These are phyloP conservation scores for Kodamaea alishanica DNA, from an alignment of 1,139 yeast species.

Conservation along the genomic window DNA sequence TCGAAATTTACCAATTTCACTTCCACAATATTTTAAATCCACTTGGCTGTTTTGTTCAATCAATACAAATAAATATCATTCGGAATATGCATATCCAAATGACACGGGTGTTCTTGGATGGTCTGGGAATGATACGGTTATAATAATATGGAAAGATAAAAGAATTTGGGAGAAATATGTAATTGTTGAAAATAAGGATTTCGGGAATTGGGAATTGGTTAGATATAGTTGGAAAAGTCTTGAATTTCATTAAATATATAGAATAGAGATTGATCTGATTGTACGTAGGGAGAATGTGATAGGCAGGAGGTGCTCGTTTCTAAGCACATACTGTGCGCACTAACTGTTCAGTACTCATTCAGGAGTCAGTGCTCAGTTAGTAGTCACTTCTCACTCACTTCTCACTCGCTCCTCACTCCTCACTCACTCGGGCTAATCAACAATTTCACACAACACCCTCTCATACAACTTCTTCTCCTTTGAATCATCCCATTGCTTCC, in stretches of 20 bases:
- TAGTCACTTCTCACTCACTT: no score
- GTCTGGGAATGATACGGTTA: conserved; percentile 64
- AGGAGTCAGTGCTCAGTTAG: no score
- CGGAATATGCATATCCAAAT: conserved; percentile 24
- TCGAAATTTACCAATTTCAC: conserved; percentile 50
- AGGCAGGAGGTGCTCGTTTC: no score
- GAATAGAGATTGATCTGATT: no score
- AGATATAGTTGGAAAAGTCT: conserved; percentile 79
- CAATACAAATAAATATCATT: conserved; percentile 52
- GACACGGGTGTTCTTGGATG: conserved; percentile 75
- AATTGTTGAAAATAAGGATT: conserved; percentile 43
- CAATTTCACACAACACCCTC: conserved; percentile 38
- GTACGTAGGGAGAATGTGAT: no score
- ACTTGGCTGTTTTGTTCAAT: conserved; percentile 87
- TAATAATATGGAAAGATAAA: conserved; percentile 67
- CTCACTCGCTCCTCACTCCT: no score
- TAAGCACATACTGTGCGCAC: no score
- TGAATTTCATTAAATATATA: conserved; percentile 21
- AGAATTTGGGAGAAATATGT: conserved; percentile 85
- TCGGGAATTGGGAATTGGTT: conserved; percentile 51
- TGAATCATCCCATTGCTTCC: conserved; percentile 39
- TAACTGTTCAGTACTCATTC: no score
- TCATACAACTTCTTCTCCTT: conserved; percentile 33
- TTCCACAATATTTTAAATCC: conserved; percentile 74
- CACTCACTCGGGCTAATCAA: conserved; percentile 18